These are phyloP conservation scores for Dimocarpus longan DNA, from an alignment of 345 rosid species.

Conservation along the genomic window DNA sequence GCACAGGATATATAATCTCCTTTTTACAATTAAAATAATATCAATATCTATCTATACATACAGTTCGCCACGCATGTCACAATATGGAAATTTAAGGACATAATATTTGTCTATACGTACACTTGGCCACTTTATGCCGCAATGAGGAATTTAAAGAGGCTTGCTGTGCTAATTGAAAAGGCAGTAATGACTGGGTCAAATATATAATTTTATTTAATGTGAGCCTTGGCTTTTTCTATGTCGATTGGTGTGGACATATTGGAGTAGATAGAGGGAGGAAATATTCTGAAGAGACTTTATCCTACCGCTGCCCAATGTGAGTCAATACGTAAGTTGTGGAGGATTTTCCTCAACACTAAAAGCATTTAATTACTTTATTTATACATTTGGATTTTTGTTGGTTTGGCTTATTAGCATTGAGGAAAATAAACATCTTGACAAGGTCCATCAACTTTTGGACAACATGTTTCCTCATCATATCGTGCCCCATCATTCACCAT, in stretches of 20 bases:
- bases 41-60: too few relatives aligned
- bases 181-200: neutral
- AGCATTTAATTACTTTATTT: neutral
- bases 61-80: too few relatives aligned
- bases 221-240: neutral
- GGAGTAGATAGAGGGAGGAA: neutral
- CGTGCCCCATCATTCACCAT: too few relatives aligned
- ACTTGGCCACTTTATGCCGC: too few relatives aligned
- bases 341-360: neutral
- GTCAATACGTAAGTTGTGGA: neutral
- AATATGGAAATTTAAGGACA: too few relatives aligned
- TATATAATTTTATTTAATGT: too few relatives aligned
- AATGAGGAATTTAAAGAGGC: too few relatives aligned
- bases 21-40: too few relatives aligned
- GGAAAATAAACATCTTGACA: neutral
- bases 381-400: neutral
- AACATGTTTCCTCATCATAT: too few relatives aligned
- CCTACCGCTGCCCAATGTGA: neutral
- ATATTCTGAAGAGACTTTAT: neutral
- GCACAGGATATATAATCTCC: too few relatives aligned
- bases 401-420: neutral
- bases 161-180: too few relatives aligned
- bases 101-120: too few relatives aligned
- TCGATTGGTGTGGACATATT: neutral
- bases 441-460: neutral